Conservation (phyloP, 208 protist species). For the Leishmania aethiopica region DNA sequence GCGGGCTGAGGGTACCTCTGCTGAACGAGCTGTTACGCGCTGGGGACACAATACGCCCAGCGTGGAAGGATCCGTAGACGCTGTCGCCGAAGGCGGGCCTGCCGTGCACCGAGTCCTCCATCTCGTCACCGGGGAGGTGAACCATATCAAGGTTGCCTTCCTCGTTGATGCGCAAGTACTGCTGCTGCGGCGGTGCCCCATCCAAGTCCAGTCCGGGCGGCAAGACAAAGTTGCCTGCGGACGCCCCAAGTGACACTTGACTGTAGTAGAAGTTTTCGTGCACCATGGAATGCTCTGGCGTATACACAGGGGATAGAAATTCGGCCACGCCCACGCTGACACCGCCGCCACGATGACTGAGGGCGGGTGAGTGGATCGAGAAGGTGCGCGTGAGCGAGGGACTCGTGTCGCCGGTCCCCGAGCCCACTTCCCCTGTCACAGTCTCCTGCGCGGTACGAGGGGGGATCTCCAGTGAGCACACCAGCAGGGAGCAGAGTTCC, state of each 20-base stretch:
- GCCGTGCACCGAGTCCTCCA: slow-evolving; percentile 42
- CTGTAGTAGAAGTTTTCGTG: slow-evolving; percentile 84
- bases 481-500: slow-evolving; percentile 67
- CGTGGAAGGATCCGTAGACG: slow-evolving; percentile 30
- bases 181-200: slow-evolving; percentile 42
- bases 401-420: slow-evolving; percentile 32
- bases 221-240: slow-evolving; percentile 80
- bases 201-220: slow-evolving; percentile 46
- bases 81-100: slow-evolving; percentile 44
- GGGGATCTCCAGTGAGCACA: slow-evolving; percentile 38
- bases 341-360: slow-evolving; percentile 30
- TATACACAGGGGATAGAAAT: slow-evolving; percentile 38
- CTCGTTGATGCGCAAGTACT: slow-evolving; percentile 85
- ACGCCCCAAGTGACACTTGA: slow-evolving; percentile 56
- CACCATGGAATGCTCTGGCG: slow-evolving; percentile 65
- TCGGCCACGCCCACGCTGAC: slow-evolving; percentile 40
- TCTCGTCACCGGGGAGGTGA: slow-evolving; percentile 62
- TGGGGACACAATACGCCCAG: slow-evolving; percentile 42
- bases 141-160: slow-evolving; percentile 83
- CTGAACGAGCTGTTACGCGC: slow-evolving; percentile 50
- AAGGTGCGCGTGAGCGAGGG: slow-evolving; percentile 37
- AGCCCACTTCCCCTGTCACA: slow-evolving; percentile 13
- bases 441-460: slow-evolving; percentile 12
- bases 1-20: slow-evolving; percentile 32
- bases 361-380: slow-evolving; percentile 36